Evolutionary conservation across 2,329 filamentous ascomycete species (phyloP).

Genomic region (Phyllosticta ampelicida): DNA sequence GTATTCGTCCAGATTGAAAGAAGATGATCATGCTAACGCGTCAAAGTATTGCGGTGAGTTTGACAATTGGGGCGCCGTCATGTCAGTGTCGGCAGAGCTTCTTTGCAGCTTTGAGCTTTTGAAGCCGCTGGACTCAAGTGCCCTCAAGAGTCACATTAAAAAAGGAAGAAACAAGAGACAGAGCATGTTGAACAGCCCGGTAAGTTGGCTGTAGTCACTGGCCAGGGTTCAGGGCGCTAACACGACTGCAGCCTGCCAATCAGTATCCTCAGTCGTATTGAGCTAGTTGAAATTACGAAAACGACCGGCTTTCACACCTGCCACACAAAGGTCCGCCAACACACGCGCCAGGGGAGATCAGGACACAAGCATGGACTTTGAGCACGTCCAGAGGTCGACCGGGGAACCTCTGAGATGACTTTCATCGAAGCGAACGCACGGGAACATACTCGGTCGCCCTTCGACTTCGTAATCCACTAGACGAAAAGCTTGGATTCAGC

Average conservation of each 20-base stretch:
- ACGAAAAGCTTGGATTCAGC: neutral
- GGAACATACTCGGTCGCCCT: neutral
- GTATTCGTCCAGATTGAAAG: conserved; percentile 25
- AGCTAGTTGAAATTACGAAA: neutral
- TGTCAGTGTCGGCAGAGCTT: conserved; percentile 90
- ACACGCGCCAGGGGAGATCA: neutral
- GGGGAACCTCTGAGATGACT: neutral
- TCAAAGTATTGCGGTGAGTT: conserved; percentile 94
- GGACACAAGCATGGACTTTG: neutral
- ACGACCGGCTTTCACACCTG: neutral
- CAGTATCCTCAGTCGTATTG: conserved; percentile 43
- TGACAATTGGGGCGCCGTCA: conserved; percentile 97
- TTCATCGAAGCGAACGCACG: neutral
- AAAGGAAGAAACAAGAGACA: conserved; percentile 92
- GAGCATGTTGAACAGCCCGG: conserved; percentile 91
- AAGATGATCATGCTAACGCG: conserved; percentile 14
- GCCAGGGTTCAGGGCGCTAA: neutral
- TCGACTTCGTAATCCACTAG: neutral
- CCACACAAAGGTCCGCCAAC: neutral
- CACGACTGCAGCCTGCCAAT: conserved; percentile 32
- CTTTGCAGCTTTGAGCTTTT: conserved; percentile 95
- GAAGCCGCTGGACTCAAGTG: conserved; percentile 91
- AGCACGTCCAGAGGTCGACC: neutral
- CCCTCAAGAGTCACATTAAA: conserved; percentile 97
- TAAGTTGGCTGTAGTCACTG: conserved; percentile 38